Base-by-base conservation (phyloP, 257 asterid genomes). In the Gardenia jasminoides region DNA sequence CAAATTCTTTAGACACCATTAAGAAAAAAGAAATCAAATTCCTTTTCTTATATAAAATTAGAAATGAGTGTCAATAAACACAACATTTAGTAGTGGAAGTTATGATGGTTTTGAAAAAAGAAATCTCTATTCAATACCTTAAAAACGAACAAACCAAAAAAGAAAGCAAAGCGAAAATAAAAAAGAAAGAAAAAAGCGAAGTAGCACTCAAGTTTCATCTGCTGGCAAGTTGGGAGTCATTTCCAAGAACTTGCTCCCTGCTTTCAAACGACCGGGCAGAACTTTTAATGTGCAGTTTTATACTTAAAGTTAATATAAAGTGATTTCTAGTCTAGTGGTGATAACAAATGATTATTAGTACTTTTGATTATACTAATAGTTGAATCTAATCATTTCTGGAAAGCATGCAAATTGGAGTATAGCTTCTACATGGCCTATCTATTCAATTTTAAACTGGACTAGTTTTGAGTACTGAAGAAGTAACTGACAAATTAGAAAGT, bases 171-270 rank as follows among this genome's bases (percentile, higher is more conserved):
- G 10, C 1, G 7, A 19, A 26, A 62, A 28, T n/a, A n/a, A n/a
- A n/a, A n/a, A n/a, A n/a, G n/a, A n/a, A n/a, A n/a, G n/a, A 17
- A 41, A 12, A 19, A 41, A 67, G 50, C 39, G 13, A 69, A 17
- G 15, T 52, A 68, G 24, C 19, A 4, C 24, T 44, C 48, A 70
- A 4, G 39, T n/a, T 70, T n/a, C 24, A 44, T n/a, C 44, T 44
- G 75, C 58, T 70, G 58, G 24, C 52, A 70, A 70, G 75, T n/a
- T n/a, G n/a, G 36, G 1, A 70, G 75, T 44, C 75, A 70, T 70
- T 70, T n/a, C 58, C 59, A 70, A 46, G 74, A 24, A 47, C 48
- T 24, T 8, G 19, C 10, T 12, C 1, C 24, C 13, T 44, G 75
- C n/a, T 52, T 24, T 70, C 17, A 44, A 70, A 70, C 44, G 75